Evolutionary conservation across 805 yeast genomes (phyloP).

Genomic region (Wickerhamomyces rabaulensis): DNA sequence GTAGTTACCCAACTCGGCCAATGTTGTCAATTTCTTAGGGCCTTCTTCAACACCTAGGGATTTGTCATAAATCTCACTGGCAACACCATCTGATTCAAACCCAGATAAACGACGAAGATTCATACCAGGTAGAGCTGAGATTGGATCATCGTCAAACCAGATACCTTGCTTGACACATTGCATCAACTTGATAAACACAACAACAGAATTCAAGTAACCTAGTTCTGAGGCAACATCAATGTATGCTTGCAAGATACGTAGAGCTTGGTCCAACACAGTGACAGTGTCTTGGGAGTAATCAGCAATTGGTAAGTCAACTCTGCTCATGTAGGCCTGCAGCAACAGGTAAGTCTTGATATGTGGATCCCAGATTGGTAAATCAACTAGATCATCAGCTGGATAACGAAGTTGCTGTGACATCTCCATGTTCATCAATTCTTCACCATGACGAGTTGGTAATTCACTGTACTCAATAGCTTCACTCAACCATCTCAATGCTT

Average conservation of each 20-base stretch:
- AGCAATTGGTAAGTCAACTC: constrained; percentile 84
- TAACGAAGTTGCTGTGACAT: constrained; percentile 55
- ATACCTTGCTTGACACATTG: constrained; percentile 83
- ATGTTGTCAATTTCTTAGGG: not conserved
- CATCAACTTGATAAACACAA: constrained; percentile 64
- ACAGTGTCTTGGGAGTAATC: constrained; percentile 94
- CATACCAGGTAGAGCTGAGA: constrained; percentile 29
- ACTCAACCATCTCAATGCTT: constrained; percentile 86
- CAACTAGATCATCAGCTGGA: constrained; percentile 71
- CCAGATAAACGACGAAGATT: constrained; percentile 17
- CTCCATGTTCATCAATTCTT: constrained; percentile 81
- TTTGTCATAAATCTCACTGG: constrained; percentile 5
- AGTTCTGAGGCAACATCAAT: constrained; percentile 85
- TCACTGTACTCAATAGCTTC: constrained; percentile 88
- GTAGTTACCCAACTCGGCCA: constrained; percentile 18
- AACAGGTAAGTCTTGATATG: constrained; percentile 80
- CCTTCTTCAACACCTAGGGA: not conserved
- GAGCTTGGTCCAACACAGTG: constrained; percentile 87
- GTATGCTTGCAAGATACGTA: constrained; percentile 90
- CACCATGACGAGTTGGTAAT: constrained; percentile 55
- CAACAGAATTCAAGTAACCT: constrained; percentile 62
- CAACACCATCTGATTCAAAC: constrained; percentile 15
- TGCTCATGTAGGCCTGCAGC: constrained; percentile 85
- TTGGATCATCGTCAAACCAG: constrained; percentile 80
- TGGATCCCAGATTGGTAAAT: constrained; percentile 67